Percentiles rank a stretch among this genome's conserved stretches.
These are phyloP conservation scores for Alternaria infectoria DNA, from an alignment of 2,329 filamentous ascomycete species.

Conservation along the genomic window DNA sequence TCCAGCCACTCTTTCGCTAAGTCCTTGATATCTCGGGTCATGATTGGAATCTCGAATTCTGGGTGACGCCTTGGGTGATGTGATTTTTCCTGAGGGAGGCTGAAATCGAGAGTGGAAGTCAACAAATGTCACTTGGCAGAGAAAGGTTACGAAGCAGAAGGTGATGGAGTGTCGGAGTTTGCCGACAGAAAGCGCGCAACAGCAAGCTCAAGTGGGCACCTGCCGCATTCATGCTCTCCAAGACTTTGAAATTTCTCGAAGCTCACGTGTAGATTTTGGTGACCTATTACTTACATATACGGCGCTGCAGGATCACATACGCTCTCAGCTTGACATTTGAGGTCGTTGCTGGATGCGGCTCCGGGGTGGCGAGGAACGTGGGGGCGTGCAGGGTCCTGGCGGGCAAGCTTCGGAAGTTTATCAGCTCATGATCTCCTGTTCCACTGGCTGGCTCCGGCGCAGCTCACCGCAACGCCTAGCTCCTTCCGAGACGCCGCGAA, in stretches of 20 bases:
- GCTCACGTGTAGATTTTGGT: neutral
- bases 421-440: constrained; percentile 22
- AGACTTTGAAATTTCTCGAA: neutral
- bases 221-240: constrained; percentile 10
- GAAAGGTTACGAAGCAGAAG: constrained; percentile 5
- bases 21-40: constrained; percentile 46
- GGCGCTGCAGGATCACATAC: neutral
- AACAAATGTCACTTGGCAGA: neutral
- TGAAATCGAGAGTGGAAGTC: neutral
- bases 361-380: constrained; percentile 9
- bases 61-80: neutral
- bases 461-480: neutral
- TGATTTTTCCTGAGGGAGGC: neutral
- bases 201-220: constrained; percentile 8
- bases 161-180: constrained; percentile 35
- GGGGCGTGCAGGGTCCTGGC: constrained; percentile 15
- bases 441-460: constrained; percentile 10
- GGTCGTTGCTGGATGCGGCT: neutral
- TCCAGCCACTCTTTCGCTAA: constrained; percentile 64
- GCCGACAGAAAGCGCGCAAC: constrained; percentile 18
- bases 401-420: constrained; percentile 11
- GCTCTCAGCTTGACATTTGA: neutral
- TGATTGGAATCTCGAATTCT: constrained; percentile 11
- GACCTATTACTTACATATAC: neutral
- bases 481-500: neutral